Conservation (phyloP, 495 filamentous ascomycete species). For the Aspergillus nanangensis region DNA sequence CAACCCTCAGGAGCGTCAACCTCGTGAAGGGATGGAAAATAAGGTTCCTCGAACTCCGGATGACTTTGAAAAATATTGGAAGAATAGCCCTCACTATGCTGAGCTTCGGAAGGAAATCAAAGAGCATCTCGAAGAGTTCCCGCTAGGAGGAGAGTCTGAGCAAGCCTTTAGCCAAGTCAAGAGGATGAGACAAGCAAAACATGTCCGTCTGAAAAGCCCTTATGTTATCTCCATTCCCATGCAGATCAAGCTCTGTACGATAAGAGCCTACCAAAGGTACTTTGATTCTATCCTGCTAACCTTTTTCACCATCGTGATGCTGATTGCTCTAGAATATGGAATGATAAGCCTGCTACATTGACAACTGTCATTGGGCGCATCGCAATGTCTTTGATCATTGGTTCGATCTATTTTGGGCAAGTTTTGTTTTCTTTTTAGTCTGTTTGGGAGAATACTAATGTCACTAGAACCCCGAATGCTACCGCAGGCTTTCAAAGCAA, state of each 20-base stretch:
- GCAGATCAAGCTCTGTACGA: slow-evolving; percentile 46
- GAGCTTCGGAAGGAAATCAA: slow-evolving; percentile 45
- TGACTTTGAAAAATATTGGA: slow-evolving; percentile 63
- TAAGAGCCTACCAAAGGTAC: slow-evolving; percentile 47
- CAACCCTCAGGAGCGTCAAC: slow-evolving; percentile 57
- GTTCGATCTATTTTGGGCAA: slow-evolving; percentile 77
- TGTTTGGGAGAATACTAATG: too few relatives aligned
- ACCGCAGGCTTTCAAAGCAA: slow-evolving; percentile 69
- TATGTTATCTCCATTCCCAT: slow-evolving; percentile 43
- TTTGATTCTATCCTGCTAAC: neutral
- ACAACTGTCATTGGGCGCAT: slow-evolving; percentile 76
- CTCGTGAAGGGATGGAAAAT: slow-evolving; percentile 56
- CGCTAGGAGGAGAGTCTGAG: slow-evolving; percentile 27
- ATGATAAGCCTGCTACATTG: slow-evolving; percentile 72
- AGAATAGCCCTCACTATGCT: slow-evolving; percentile 47
- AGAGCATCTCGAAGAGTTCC: slow-evolving; percentile 38
- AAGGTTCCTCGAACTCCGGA: slow-evolving; percentile 65
- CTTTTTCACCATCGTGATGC: slow-evolving; percentile 3
- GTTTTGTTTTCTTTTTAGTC: too few relatives aligned
- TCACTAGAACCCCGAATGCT: slow-evolving; percentile 53
- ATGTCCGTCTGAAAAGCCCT: slow-evolving; percentile 37
- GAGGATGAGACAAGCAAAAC: slow-evolving; percentile 34
- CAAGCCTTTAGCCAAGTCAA: slow-evolving; percentile 30
- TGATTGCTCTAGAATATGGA: slow-evolving; percentile 49
- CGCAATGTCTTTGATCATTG: slow-evolving; percentile 76